Evolutionary conservation across 306 rosid genomes (phyloP).

Genomic region (Arachis stenosperma): DNA sequence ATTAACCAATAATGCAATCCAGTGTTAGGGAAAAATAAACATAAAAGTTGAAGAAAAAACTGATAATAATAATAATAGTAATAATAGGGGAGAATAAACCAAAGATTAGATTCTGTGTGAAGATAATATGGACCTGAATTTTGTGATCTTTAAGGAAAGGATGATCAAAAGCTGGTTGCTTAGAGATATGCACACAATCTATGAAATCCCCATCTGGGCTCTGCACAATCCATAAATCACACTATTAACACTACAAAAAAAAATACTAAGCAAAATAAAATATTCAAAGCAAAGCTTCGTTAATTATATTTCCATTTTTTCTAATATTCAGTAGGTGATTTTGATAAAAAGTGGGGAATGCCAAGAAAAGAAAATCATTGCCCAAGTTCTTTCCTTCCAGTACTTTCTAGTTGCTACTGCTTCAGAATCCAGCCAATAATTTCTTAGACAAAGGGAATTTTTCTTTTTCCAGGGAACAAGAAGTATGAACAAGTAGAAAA

Average conservation of each 20-base stretch:
- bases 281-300: not conserved
- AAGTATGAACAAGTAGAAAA: not conserved
- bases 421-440: slow-evolving; percentile 28
- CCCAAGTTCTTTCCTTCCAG: slow-evolving; percentile 27
- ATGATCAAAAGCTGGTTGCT: slow-evolving; percentile 96
- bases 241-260: slow-evolving; percentile 19
- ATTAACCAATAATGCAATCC: slow-evolving; percentile 7
- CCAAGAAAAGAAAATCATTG: slow-evolving; percentile 31
- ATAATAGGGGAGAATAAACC: not conserved
- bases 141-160: slow-evolving; percentile 97
- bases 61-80: too few relatives aligned
- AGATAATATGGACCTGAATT: slow-evolving; percentile 65
- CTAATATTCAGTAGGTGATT: slow-evolving; percentile 15
- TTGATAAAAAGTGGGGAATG: not conserved
- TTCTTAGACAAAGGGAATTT: slow-evolving; percentile 24
- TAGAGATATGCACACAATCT: slow-evolving; percentile 83
- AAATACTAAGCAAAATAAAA: not conserved
- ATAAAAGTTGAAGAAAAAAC: too few relatives aligned
- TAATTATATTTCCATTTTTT: slow-evolving; percentile 10
- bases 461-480: not conserved
- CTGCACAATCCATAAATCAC: slow-evolving; percentile 56
- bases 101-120: slow-evolving; percentile 25
- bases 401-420: slow-evolving; percentile 7
- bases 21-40: too few relatives aligned
- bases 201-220: slow-evolving; percentile 96